phyloP scores from a whole-genome alignment of 2,329 filamentous ascomycete genomes.

The Laburnicola sp. region DNA sequence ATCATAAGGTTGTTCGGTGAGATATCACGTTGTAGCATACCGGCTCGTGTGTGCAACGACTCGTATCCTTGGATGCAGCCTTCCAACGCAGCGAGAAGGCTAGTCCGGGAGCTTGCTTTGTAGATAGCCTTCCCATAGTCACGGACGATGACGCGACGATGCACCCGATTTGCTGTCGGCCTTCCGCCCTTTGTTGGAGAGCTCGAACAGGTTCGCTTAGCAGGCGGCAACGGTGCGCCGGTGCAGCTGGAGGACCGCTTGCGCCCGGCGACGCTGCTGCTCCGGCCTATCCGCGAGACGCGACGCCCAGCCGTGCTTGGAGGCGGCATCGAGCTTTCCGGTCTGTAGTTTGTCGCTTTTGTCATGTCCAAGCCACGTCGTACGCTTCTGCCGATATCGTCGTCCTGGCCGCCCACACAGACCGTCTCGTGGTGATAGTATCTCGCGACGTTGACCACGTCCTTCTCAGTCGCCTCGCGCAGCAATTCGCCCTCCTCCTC shows the following conservation, averaged over 20 bases:
- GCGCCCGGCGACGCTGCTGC: constrained; percentile 15
- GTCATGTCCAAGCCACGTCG: too few relatives aligned
- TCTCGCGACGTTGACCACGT: constrained; percentile 46
- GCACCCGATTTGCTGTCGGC: constrained; percentile 39
- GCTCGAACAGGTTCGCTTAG: background rate
- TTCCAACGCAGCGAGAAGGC: too few relatives aligned
- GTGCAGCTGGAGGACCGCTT: constrained; percentile 21
- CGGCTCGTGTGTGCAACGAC: too few relatives aligned
- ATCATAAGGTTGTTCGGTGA: too few relatives aligned
- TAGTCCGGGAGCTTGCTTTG: constrained; percentile 32
- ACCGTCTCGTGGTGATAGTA: constrained; percentile 52
- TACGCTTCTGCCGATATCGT: constrained; percentile 41
- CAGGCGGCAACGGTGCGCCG: constrained; percentile 5
- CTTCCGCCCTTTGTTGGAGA: constrained; percentile 13
- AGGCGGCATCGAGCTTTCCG: too few relatives aligned
- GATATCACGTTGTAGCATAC: too few relatives aligned
- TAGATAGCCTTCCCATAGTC: constrained; percentile 51
- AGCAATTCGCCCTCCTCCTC: too few relatives aligned
- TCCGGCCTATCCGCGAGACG: constrained; percentile 18
- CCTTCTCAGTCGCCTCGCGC: too few relatives aligned
- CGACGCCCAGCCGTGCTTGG: constrained; percentile 20
- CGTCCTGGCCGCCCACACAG: constrained; percentile 32
- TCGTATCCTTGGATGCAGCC: too few relatives aligned
- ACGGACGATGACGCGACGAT: constrained; percentile 47
- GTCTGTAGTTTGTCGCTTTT: too few relatives aligned